Base-by-base conservation (phyloP, 257 asterid genomes). In the Solanum paucissectum region DNA sequence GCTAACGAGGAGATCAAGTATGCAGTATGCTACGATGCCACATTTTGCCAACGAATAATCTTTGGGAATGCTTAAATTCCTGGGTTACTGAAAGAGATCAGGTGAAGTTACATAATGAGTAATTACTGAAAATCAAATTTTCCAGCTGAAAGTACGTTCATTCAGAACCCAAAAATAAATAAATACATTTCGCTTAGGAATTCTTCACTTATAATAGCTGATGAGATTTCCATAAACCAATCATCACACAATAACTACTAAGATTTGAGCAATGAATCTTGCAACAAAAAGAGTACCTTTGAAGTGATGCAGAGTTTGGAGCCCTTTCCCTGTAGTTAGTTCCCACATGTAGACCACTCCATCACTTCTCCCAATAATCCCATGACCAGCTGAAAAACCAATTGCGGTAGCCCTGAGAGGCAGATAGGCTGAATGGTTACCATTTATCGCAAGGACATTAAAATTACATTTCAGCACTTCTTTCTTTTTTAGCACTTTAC, bases 321-420 rank as follows among this genome's bases (percentile, higher is more conserved):
- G 91, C 91, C 90, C 94, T 75, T 12, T 90, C 90, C 99, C 99
- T 12, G 98, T 94, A 16, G 98, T 90, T 87, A 97, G 87, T 86
- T 97, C 99, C 99, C 99, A 97, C 81, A 81, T 62, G 90, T 94
- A 94, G 89, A 94, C 99, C 58, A 88, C 91, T 75, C 98, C 99
- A 72, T 97, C 95, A 29, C 87, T 40, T 93, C 93, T 93, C 91
- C 98, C 98, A n/a, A 96, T 92, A 87, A 96, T 91, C 88, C 99
- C 99, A 89, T 88, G 93, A 79, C 97, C 96, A 88, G 62, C 89
- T 37, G 95, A 92, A 88, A 93, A 92, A 75, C 93, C 93, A 83
- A 93, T 89, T 72, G 93, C 94, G 73, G 94, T 89, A 88, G 91
- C 93, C 91, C 98, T 97, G 94, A 89, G 89, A 72, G 86, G 42